phyloP scores from a whole-genome alignment of 2,329 filamentous ascomycete genomes.

The Rutstroemia sp. region DNA sequence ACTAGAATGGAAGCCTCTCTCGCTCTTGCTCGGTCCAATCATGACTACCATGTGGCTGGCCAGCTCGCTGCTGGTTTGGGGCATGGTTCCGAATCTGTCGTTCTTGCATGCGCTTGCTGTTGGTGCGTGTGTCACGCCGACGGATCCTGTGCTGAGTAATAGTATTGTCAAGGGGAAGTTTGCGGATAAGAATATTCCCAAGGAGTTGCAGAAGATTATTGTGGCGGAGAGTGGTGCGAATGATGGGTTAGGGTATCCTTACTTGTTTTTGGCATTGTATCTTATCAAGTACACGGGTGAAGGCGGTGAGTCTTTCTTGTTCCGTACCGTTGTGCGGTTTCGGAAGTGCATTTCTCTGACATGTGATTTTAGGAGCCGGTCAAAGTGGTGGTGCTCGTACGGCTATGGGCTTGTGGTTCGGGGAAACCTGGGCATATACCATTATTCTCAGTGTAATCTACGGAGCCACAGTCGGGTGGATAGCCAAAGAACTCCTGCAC shows the following conservation, averaged over 20 bases:
- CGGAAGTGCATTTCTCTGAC: neutral
- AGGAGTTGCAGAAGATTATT: constrained; percentile 71
- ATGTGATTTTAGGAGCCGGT: constrained; percentile 24
- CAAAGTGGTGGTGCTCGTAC: constrained; percentile 50
- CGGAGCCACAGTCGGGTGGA: constrained; percentile 69
- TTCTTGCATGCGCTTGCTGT: constrained; percentile 76
- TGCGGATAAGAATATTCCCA: constrained; percentile 82
- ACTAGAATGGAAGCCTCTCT: constrained; percentile 69
- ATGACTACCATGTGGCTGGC: constrained; percentile 84
- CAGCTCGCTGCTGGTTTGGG: constrained; percentile 75
- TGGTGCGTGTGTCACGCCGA: constrained; percentile 84
- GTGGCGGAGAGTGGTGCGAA: constrained; percentile 79
- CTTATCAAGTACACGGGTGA: constrained; percentile 65
- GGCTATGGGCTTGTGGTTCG: constrained; percentile 76
- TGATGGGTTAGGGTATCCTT: constrained; percentile 79
- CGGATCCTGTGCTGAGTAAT: constrained; percentile 80
- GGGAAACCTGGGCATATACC: constrained; percentile 76
- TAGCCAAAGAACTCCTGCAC: constrained; percentile 74
- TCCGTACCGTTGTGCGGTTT: no score
- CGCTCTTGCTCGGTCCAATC: constrained; percentile 69
- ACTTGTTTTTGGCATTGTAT: constrained; percentile 78
- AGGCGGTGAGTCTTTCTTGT: constrained; percentile 36
- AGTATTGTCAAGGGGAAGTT: constrained; percentile 92
- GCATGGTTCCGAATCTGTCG: constrained; percentile 59
- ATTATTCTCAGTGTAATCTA: constrained; percentile 74